phyloP scores from a whole-genome alignment of 1,139 yeast genomes.

The Blastobotrys ciferrii region DNA sequence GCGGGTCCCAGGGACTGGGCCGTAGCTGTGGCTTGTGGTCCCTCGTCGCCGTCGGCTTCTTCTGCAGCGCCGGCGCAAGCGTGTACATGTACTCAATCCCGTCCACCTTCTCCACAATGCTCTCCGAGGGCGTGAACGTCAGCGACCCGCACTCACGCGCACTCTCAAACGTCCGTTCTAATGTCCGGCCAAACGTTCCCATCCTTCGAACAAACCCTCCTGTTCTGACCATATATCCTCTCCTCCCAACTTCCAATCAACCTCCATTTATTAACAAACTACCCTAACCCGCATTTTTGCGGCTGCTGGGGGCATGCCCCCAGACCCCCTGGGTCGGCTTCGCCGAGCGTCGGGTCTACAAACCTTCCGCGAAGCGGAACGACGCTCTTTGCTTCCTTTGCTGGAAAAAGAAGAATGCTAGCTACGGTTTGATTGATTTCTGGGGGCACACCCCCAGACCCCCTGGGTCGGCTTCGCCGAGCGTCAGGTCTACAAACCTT shows the following conservation, averaged over 20 bases:
- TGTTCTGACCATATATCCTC: not conserved
- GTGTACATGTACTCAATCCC: conserved; percentile 42
- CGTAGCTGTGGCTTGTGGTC: conserved; percentile 19
- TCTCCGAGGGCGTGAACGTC: conserved; percentile 33
- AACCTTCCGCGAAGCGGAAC: too few relatives aligned
- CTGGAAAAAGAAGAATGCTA: too few relatives aligned
- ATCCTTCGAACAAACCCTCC: not conserved
- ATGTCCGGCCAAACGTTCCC: conserved; percentile 3
- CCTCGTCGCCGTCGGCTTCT: conserved; percentile 50
- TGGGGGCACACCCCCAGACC: too few relatives aligned
- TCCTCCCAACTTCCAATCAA: not conserved
- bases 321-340: too few relatives aligned
- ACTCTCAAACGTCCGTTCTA: conserved; percentile 31
- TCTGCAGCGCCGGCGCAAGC: conserved; percentile 50
- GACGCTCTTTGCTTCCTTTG: too few relatives aligned
- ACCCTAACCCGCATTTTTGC: conserved; percentile 1
- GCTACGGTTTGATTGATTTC: too few relatives aligned
- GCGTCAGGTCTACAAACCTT: too few relatives aligned
- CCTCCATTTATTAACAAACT: not conserved
- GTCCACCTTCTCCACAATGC: conserved; percentile 28
- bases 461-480: too few relatives aligned
- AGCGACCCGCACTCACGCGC: conserved; percentile 36
- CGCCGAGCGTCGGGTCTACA: too few relatives aligned
- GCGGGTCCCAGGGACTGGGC: conserved; percentile 72
- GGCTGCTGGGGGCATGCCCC: too few relatives aligned